Percentiles rank a stretch among this genome's conserved stretches.
Evolutionary conservation across 164 flowering plant genomes (phyloP).

Genomic region (Dillenia suffruticosa): DNA sequence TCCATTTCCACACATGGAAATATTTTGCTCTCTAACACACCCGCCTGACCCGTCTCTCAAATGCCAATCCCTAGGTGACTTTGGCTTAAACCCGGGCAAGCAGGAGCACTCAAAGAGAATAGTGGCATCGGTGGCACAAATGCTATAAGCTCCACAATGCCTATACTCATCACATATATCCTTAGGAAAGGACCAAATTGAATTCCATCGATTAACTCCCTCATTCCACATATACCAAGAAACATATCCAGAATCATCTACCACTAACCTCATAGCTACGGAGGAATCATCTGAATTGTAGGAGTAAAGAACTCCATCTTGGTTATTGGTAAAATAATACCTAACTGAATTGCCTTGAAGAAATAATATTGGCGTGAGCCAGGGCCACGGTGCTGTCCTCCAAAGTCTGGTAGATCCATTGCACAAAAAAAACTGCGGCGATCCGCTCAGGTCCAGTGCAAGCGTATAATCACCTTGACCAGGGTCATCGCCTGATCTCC

Average conservation of each 20-base stretch:
- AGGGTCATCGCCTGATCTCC: conserved; percentile 30
- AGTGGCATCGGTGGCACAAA: neutral
- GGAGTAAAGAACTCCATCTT: too few relatives aligned
- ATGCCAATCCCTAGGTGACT: too few relatives aligned
- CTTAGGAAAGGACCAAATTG: too few relatives aligned
- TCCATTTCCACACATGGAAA: too few relatives aligned
- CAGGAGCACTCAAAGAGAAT: too few relatives aligned
- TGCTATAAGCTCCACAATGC: conserved; percentile 2
- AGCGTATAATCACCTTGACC: conserved; percentile 25
- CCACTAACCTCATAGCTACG: neutral
- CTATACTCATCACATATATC: conserved; percentile 1
- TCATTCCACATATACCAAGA: neutral
- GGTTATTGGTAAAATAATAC: too few relatives aligned
- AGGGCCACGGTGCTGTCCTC: neutral
- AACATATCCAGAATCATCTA: neutral
- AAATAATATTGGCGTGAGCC: neutral
- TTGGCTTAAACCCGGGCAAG: too few relatives aligned
- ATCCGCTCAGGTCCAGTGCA: neutral
- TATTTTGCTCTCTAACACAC: too few relatives aligned
- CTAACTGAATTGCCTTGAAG: neutral
- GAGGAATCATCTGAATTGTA: too few relatives aligned
- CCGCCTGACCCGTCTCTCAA: too few relatives aligned
- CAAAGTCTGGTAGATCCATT: neutral
- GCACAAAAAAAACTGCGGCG: neutral
- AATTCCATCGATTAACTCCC: too few relatives aligned